Conservation (phyloP, 106 monocot genomes). For the Cymbidium sinense region DNA sequence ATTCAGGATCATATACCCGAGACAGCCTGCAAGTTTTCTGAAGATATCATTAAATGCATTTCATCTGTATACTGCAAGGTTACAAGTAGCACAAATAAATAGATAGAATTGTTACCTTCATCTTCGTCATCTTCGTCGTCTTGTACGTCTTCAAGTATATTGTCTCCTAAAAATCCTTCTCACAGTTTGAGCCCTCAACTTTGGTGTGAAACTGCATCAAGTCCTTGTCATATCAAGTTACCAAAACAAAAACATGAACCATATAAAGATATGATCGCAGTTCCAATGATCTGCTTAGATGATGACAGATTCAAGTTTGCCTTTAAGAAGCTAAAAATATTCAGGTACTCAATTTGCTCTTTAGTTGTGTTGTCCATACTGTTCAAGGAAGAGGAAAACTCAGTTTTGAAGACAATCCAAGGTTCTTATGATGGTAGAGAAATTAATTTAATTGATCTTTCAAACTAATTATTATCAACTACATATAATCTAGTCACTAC, state of each 20-base stretch:
- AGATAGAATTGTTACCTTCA: conserved; percentile 24
- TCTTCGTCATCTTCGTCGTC: conserved; percentile 64
- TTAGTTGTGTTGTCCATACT: too few species aligned
- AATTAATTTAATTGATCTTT: too few species aligned
- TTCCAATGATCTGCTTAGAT: conserved; percentile 58
- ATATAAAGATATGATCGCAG: conserved; percentile 38
- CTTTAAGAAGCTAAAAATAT: conserved; percentile 54
- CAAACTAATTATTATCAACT: too few species aligned
- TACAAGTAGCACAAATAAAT: conserved; percentile 21
- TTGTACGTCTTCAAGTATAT: conserved; percentile 56
- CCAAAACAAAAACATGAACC: conserved; percentile 25
- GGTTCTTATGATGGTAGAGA: too few species aligned
- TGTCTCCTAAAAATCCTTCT: conserved; percentile 38
- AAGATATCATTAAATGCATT: conserved; percentile 87
- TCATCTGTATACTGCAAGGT: conserved; percentile 76
- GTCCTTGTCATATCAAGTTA: conserved; percentile 28
- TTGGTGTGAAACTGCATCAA: conserved; percentile 30
- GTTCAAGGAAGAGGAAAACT: too few species aligned
- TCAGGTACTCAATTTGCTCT: conserved; percentile 37
- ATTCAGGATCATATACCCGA: conserved; percentile 54
- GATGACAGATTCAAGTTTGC: conserved; percentile 58
- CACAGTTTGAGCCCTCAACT: conserved; percentile 63
- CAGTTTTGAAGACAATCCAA: too few species aligned
- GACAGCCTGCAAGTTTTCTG: conserved; percentile 62
- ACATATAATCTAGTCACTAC: too few species aligned